Conservation (phyloP, 768 basidiomycete species). For the Mycena olivaceomarginata region DNA sequence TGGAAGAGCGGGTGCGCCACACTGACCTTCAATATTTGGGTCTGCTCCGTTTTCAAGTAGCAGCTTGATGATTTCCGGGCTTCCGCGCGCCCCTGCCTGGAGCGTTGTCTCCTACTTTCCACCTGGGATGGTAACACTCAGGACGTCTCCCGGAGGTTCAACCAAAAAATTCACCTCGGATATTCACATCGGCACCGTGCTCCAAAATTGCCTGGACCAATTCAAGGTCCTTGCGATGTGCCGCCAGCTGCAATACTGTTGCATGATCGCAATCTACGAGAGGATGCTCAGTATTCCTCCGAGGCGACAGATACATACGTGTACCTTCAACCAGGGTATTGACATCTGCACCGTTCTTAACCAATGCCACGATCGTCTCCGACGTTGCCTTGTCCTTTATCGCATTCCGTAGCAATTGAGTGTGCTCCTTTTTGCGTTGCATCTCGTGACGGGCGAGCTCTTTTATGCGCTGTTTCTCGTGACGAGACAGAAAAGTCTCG, state of each 20-base stretch:
- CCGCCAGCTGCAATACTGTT: not conserved
- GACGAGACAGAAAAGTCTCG: not conserved
- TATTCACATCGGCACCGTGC: not conserved
- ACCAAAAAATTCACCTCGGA: not conserved
- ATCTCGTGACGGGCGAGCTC: not conserved
- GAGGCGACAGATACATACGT: not conserved
- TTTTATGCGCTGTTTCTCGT: not conserved
- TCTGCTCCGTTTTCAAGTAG: too few species aligned
- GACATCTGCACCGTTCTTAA: not conserved
- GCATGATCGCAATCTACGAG: not conserved
- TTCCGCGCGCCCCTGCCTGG: too few species aligned
- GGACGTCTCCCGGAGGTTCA: too few species aligned
- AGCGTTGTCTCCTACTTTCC: not conserved
- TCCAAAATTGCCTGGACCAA: not conserved
- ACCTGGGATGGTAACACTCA: not conserved
- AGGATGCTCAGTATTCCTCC: not conserved
- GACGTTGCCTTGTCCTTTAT: not conserved
- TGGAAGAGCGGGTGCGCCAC: too few species aligned
- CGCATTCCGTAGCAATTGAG: not conserved
- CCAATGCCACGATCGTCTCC: not conserved
- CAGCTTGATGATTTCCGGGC: too few species aligned
- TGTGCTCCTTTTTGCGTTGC: not conserved
- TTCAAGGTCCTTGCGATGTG: not conserved
- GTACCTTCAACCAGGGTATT: not conserved
- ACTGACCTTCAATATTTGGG: too few species aligned